These are phyloP conservation scores for Borovskyia barvae DNA, from an alignment of 208 protist genomes.

Conservation along the genomic window DNA sequence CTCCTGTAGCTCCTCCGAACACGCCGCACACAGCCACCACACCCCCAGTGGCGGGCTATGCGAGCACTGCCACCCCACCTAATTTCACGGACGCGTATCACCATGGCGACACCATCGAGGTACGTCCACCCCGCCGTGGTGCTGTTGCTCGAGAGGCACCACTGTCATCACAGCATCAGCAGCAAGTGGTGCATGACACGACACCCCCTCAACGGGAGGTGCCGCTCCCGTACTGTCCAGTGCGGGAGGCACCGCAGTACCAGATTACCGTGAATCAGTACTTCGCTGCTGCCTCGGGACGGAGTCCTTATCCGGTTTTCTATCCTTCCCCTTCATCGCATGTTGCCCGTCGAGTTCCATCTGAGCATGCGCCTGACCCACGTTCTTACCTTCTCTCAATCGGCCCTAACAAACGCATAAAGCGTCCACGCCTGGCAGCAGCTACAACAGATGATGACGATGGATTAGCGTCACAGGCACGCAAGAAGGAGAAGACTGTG, in stretches of 20 bases:
- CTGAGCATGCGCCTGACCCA: no score
- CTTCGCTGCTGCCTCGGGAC: constrained; percentile 14
- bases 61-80: neutral
- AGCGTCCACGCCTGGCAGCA: neutral
- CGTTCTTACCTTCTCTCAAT: neutral
- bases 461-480: no score
- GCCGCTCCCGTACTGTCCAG: neutral
- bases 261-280: constrained; percentile 30
- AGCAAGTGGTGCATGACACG: neutral
- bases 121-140: constrained; percentile 3
- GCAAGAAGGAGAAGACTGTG: constrained; percentile 2
- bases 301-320: neutral
- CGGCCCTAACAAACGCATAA: neutral
- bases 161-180: neutral
- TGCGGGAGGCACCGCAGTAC: constrained; percentile 10
- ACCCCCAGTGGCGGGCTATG: neutral
- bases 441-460: neutral
- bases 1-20: constrained; percentile 11
- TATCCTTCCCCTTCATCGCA: constrained; percentile 7
- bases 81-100: neutral
- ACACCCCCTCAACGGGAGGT: neutral
- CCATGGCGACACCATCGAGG: constrained; percentile 10
- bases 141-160: neutral
- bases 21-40: neutral
- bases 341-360: no score